phyloP scores from a whole-genome alignment of 2,329 filamentous ascomycete genomes.

The Fusarium verticillioides region DNA sequence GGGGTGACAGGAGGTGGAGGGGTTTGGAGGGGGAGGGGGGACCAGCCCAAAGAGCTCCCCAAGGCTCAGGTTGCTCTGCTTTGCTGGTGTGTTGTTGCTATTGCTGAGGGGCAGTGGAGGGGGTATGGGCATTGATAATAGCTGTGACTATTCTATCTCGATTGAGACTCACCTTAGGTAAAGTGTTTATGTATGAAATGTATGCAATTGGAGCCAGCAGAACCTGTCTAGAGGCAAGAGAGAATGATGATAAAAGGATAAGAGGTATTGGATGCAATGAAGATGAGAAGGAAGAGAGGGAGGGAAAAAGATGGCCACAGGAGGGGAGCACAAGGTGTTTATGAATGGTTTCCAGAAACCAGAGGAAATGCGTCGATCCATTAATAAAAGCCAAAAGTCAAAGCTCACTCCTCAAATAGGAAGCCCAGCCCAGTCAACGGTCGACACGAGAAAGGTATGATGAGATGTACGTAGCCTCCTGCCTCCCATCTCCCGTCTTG shows the following conservation, averaged over 20 bases:
- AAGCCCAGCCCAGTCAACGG: constrained; percentile 26
- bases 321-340: constrained; percentile 35
- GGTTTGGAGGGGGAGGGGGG: constrained; percentile 5
- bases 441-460: constrained; percentile 34
- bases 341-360: constrained; percentile 33
- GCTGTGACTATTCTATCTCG: constrained; percentile 19
- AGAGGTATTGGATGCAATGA: constrained; percentile 4
- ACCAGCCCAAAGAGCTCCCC: not conserved
- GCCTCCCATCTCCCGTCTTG: constrained; percentile 9
- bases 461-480: constrained; percentile 27
- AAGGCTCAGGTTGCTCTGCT: not conserved
- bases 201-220: constrained; percentile 26
- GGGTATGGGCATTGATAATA: constrained; percentile 27
- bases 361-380: constrained; percentile 28
- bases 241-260: not conserved
- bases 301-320: not conserved
- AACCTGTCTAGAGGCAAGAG: constrained; percentile 26
- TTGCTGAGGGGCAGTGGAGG: constrained; percentile 16
- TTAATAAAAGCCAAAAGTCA: constrained; percentile 18
- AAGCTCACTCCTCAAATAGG: not conserved
- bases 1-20: constrained; percentile 30
- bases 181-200: constrained; percentile 24
- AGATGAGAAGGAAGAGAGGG: constrained; percentile 22
- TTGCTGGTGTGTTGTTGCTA: not conserved
- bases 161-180: constrained; percentile 36